Evolutionary conservation across 345 rosid species (phyloP), one percentile per base, ranked within the genome.

Genomic region (Ceriops tagal): DNA sequence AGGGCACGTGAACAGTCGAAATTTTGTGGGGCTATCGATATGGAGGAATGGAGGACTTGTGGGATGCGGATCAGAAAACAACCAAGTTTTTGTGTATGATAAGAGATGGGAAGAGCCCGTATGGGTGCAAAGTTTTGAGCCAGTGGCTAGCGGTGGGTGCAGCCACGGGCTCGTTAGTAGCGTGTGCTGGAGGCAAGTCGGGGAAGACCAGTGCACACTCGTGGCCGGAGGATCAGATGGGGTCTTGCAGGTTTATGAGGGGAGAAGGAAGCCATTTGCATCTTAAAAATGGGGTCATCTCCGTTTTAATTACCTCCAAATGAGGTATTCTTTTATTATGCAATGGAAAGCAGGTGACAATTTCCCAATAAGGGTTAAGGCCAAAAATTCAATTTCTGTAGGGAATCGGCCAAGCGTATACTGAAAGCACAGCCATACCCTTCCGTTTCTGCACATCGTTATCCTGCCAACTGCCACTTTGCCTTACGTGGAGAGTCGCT

Each of bases 151-250:
- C 55, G 49, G 28, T 2, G 64, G 80, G n/a, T 16, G 34, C 6
- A 80, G 66, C 5, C 24, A 60, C 6, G 83, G 83, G 74, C 86
- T 90, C 39, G 89, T 90, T 15, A 93, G 89, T 59, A 85, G 98
- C 61, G 96, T 93, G 69, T 85, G 91, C 68, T 91, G 90, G 96
- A 85, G 87, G 71, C 97, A 85, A 84, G 84, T 67, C 13, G 82
- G 58, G 4, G 91, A 80, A n/a, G 93, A 91, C 2, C 62, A 64
- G 60, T 88, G 93, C 76, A 81, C 83, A 5, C 85, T 93, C 4
- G 83, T 89, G 8, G 89, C 96, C 0, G 97, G 97, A 20, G 98
- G 96, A 26, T 93, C 98, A 1, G 84, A 89, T 73, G 98, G 98
- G 46, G 75, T 55, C 68, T 72, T 93, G 72, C 86, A 83, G 64